These are phyloP conservation scores for Gracilaria domingensis DNA, from an alignment of 23 red algal genomes.

Conservation along the genomic window DNA sequence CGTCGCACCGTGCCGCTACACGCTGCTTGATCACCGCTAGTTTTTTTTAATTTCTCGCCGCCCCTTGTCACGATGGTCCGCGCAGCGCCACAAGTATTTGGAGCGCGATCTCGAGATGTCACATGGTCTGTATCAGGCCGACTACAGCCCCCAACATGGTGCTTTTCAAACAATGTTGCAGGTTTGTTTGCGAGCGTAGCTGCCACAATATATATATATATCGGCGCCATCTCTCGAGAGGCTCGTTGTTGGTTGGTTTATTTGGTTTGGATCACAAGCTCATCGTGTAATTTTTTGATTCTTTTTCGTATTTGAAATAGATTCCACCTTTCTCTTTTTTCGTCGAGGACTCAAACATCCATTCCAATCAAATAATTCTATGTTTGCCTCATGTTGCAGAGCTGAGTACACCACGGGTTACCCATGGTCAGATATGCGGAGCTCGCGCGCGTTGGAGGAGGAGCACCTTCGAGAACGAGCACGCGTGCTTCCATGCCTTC, in stretches of 20 bases:
- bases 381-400: no score
- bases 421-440: no score
- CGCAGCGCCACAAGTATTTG: constrained; percentile 3
- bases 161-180: no score
- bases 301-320: background rate
- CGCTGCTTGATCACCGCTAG: no score
- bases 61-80: background rate
- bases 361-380: background rate
- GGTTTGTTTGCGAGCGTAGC: no score
- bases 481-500: no score
- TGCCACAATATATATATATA: no score
- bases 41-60: no score
- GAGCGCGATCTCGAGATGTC: background rate
- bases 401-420: no score
- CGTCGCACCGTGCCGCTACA: background rate
- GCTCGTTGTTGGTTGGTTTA: background rate
- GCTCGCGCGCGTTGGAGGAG: no score
- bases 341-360: background rate
- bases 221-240: background rate
- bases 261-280: background rate
- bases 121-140: background rate
- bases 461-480: no score
- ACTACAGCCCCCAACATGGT: no score
- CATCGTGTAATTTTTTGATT: background rate
- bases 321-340: background rate